Conservation (phyloP, 2,329 filamentous ascomycete species). For the Paracorniculantispora psalliotae region DNA sequence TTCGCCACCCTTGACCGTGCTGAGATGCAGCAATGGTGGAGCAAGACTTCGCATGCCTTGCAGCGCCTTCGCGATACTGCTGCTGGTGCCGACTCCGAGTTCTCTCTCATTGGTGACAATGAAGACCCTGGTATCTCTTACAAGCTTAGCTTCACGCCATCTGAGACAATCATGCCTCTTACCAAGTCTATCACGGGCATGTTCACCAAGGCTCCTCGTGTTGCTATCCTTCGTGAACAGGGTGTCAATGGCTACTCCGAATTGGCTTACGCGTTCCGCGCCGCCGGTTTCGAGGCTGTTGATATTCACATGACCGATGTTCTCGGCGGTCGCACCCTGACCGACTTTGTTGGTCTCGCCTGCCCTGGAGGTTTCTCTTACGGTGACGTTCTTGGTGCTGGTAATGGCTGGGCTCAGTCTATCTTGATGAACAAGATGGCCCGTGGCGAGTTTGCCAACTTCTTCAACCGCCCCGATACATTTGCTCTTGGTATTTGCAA, state of each 20-base stretch:
- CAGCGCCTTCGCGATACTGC: slow-evolving; percentile 88
- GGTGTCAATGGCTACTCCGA: slow-evolving; percentile 95
- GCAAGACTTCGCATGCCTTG: slow-evolving; percentile 83
- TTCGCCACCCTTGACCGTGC: slow-evolving; percentile 65
- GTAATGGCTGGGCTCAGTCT: slow-evolving; percentile 92
- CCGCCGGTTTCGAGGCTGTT: slow-evolving; percentile 83
- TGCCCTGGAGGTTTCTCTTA: slow-evolving; percentile 98
- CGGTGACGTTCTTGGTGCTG: slow-evolving; percentile 80
- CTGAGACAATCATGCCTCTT: slow-evolving; percentile 66
- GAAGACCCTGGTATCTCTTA: slow-evolving; percentile 79
- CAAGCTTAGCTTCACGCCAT: slow-evolving; percentile 73
- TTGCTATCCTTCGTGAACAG: slow-evolving; percentile 91
- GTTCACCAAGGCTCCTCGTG: slow-evolving; percentile 61
- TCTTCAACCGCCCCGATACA: slow-evolving; percentile 84
- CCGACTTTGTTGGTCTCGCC: slow-evolving; percentile 80
- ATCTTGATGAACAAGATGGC: slow-evolving; percentile 78
- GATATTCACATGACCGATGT: slow-evolving; percentile 98
- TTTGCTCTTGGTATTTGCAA: slow-evolving; percentile 96
- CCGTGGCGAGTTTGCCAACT: slow-evolving; percentile 71
- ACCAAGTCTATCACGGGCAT: slow-evolving; percentile 42
- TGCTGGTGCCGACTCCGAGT: slow-evolving; percentile 79
- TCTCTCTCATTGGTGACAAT: slow-evolving; percentile 66
- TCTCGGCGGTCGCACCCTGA: slow-evolving; percentile 70
- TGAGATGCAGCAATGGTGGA: slow-evolving; percentile 82
- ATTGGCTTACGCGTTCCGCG: slow-evolving; percentile 93